Percentiles rank a stretch among this genome's conserved stretches.
These are phyloP conservation scores for Neoboletus brunneissimus DNA, from an alignment of 768 basidiomycete species.

Conservation along the genomic window DNA sequence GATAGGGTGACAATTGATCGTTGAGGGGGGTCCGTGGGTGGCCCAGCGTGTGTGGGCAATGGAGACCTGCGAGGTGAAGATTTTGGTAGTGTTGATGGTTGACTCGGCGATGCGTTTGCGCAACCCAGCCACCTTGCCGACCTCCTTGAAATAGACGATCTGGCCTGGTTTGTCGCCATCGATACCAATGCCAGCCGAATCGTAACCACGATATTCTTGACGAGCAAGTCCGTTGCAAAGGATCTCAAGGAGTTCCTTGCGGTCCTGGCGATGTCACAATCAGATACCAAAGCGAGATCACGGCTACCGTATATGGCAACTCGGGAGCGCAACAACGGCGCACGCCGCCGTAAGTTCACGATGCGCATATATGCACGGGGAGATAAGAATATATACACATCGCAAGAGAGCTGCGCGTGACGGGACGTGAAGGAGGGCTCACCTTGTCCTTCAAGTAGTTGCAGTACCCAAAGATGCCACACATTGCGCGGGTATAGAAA, in stretches of 20 bases:
- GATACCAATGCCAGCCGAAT: conserved; percentile 87
- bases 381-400: neutral
- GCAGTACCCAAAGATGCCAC: conserved; percentile 97
- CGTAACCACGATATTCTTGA: conserved; percentile 98
- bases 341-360: neutral
- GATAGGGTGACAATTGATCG: conserved; percentile 92
- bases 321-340: neutral
- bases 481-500: conserved; percentile 49
- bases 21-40: conserved; percentile 89
- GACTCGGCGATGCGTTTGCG: conserved; percentile 84
- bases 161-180: conserved; percentile 85
- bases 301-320: conserved; percentile 23
- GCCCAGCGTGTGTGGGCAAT: conserved; percentile 99
- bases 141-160: conserved; percentile 90
- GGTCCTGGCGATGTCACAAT: conserved; percentile 50
- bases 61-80: conserved; percentile 82
- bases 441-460: conserved; percentile 95
- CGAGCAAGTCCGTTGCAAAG: conserved; percentile 88
- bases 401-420: neutral
- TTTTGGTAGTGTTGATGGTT: conserved; percentile 68
- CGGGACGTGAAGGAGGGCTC: conserved; percentile 20
- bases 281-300: conserved; percentile 10
- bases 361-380: conserved; percentile 8
- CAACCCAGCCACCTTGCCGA: conserved; percentile 93
- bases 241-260: conserved; percentile 88